Evolutionary conservation across 495 filamentous ascomycete species (phyloP), one percentile per base, ranked within the genome.

Genomic region (Clohesyomyces aquaticus): DNA sequence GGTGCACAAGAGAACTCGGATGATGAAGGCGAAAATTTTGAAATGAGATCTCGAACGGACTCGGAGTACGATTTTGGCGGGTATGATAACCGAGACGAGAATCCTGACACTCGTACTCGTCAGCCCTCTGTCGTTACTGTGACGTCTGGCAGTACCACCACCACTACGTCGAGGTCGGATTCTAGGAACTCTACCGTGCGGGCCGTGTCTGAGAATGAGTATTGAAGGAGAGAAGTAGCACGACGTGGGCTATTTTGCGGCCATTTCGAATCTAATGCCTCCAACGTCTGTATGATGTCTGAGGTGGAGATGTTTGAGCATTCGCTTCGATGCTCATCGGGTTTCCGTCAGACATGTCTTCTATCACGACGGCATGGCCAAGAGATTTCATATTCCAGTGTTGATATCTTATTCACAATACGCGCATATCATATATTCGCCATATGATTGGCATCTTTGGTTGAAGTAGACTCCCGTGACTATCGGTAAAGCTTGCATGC

Each of bases 51-150:
- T 19, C 47, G 23, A 27, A 60, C 32, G 32, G 32, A 38, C 6
- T 38, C 14, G 32, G 32, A 38, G 32, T 14, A 38, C 32, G 14
- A n/a, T n/a, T n/a, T n/a, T n/a, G n/a, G 28, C 9, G 45, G 42
- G 29, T 29, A 48, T 23, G 50, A 54, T 6, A 3, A 61, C 18
- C 19, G 4, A 12, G 45, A 54, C 9, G 63, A 66, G 23, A 16
- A 35, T 16, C 55, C 54, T 18, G 51, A 21, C 14, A 43, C 55
- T 11, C 45, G n/a, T 22, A 46, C 62, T 19, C 52, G 54, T 32
- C 46, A 59, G 22, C 54, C 54, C n/a, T 59, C 62, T 2, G 47
- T 65, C 47, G 53, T 65, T 27, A 53, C 62, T 14, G 18, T 65
- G 27, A 25, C 23, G 23, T 65, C 62, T 47, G 4, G 26, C 21